These are phyloP conservation scores for Trichosanthes truncata DNA, from an alignment of 306 rosid genomes.

Conservation along the genomic window DNA sequence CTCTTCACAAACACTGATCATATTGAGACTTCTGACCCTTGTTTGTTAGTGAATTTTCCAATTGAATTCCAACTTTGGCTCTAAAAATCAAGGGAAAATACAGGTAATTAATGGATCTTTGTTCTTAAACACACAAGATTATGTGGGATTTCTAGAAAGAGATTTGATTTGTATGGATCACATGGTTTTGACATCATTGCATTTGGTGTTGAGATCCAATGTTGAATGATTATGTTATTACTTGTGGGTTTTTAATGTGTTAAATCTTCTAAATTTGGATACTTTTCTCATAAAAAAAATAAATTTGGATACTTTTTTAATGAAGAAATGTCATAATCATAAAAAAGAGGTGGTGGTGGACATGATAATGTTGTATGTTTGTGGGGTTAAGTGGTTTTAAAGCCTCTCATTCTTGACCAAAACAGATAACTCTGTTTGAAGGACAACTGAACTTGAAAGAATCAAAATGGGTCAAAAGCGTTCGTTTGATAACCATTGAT, in stretches of 20 bases:
- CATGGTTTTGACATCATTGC: slow-evolving; percentile 7
- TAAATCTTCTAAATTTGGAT: not conserved
- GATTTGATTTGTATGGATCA: not conserved
- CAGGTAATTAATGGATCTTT: not conserved
- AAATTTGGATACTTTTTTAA: not conserved
- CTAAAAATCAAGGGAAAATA: not conserved
- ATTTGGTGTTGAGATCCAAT: not conserved
- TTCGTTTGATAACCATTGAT: too few species aligned
- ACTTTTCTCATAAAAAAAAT: too few species aligned
- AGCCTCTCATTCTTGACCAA: not conserved
- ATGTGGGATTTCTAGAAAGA: not conserved
- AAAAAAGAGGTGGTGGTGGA: slow-evolving; percentile 6
- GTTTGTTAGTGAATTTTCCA: not conserved
- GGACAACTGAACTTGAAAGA: not conserved
- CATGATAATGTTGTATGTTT: slow-evolving; percentile 8
- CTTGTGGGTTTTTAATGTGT: not conserved
- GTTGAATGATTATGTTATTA: not conserved
- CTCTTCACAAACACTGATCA: not conserved
- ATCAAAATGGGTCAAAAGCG: not conserved
- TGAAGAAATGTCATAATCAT: not conserved
- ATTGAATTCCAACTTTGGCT: not conserved
- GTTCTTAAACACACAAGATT: not conserved
- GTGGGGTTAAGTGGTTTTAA: not conserved
- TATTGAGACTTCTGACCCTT: not conserved
- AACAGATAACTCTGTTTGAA: not conserved